These are phyloP conservation scores for Ilex aquifolium DNA, from an alignment of 257 asterid species.

Conservation along the genomic window DNA sequence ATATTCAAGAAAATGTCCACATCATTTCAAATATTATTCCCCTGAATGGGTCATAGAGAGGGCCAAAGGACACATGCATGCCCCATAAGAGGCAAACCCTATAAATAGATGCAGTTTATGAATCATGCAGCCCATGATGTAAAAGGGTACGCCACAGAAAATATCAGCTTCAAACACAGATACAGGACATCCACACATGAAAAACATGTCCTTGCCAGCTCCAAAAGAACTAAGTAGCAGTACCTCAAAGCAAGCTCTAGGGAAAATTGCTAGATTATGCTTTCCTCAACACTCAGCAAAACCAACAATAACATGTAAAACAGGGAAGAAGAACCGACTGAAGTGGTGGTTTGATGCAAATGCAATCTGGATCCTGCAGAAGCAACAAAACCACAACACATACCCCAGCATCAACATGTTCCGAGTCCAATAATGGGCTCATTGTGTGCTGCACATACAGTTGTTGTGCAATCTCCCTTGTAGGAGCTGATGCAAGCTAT, in stretches of 20 bases:
- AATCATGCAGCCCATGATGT: too few species aligned
- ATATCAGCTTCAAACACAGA: too few species aligned
- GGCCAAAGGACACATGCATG: background rate
- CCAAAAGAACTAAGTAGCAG: background rate
- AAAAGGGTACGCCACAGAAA: background rate
- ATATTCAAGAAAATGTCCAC: too few species aligned
- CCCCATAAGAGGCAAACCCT: background rate
- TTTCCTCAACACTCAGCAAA: background rate
- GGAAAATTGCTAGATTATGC: background rate
- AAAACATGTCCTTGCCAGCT: background rate
- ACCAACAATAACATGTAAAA: background rate
- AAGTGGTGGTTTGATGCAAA: background rate
- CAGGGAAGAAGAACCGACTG: background rate
- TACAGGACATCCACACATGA: too few species aligned
- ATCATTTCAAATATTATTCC: background rate
- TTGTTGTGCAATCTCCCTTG: constrained; percentile 64
- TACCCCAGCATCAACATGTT: constrained; percentile 93
- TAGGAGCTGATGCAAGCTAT: constrained; percentile 63
- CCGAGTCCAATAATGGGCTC: constrained; percentile 66
- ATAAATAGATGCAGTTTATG: background rate
- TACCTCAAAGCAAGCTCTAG: background rate
- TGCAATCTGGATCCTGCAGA: constrained; percentile 7
- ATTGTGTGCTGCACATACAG: constrained; percentile 66
- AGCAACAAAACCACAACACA: constrained; percentile 6
- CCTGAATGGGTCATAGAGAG: background rate